A percentile compares a stretch with the other conserved stretches of the same genome.
Evolutionary conservation across 106 monocot genomes (phyloP).

Genomic region (Triglochin maritima): DNA sequence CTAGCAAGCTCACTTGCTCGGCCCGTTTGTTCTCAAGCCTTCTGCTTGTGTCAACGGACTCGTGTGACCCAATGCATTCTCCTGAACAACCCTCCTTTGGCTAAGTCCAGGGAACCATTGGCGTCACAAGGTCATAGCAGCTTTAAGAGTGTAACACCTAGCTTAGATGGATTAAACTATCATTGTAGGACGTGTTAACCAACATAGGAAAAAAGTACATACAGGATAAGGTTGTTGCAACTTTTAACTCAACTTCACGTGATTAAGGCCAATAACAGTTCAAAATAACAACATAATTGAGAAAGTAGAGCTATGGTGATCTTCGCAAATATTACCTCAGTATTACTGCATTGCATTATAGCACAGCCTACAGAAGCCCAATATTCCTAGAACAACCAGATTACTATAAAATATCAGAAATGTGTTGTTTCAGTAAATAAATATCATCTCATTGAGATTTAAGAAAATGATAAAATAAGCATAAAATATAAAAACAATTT

Average conservation of each 20-base stretch:
- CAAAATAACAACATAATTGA: no score
- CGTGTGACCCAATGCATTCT: no score
- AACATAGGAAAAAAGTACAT: conserved; percentile 1
- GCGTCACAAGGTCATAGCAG: no score
- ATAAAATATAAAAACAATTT: neutral
- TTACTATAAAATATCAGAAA: neutral
- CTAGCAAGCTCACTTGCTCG: no score
- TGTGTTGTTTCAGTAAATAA: neutral
- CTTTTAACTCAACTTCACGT: no score
- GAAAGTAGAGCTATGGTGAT: neutral
- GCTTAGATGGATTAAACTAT: neutral
- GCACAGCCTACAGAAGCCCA: conserved; percentile 97
- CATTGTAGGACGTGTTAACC: neutral
- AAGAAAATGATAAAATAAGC: neutral
- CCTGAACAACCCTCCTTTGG: no score
- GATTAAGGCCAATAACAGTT: neutral
- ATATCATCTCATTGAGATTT: neutral
- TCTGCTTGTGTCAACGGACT: no score
- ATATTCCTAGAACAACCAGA: conserved; percentile 54
- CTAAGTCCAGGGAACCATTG: no score
- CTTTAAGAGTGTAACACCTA: no score
- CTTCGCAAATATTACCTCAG: conserved; percentile 44
- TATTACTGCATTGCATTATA: conserved; percentile 96
- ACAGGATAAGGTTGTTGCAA: no score
- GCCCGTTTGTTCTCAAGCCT: no score